Evolutionary conservation across 2,329 filamentous ascomycete genomes (phyloP), one percentile per base, ranked within the genome.

Genomic region (Ophioceras dolichostomum): DNA sequence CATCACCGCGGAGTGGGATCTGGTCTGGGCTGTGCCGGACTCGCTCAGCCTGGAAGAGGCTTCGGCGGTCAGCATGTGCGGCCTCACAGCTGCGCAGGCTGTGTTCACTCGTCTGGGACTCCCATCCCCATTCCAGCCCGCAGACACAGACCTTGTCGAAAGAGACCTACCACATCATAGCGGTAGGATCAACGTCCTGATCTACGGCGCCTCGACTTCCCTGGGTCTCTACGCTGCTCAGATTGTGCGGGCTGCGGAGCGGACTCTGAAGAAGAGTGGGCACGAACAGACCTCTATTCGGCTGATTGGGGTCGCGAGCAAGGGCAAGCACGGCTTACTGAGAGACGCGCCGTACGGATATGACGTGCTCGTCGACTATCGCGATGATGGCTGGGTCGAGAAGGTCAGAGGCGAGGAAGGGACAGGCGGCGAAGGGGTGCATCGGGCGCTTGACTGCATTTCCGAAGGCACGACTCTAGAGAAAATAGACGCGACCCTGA

Each of bases 11-110:
- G 48, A 52, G 1, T 52, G 48, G 28, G 60, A 64, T 28, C 49
- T 67, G 1, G 46, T 59, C 2, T 64, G 61, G 57, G 43, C 39
- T 2, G 39, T 65, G 0, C 59, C 61, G 0, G 48, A 50, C 0
- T 13, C 17, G 1, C 22, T 64, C n/a, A 41, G 47, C 0, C 40
- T 55, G 2, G 57, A 64, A 32, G 47, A 54, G n/a, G 63, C 61
- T 1, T 55, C 60, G 1, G 46, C 54, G 0, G 48, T 65, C 2
- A 64, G 56, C 36, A 45, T 65, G 35, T 63, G 61, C 12, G 61
- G 50, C 4, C 40, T 67, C 13, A 66, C 62, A 1, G 62, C 60
- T 3, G 62, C 62, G 0, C 62, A 67, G 38, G 56, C 49, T 1
- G 28, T 65, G 3, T 66, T 56, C 34, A 46, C 45, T 16, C 52